These are phyloP conservation scores for Garcia nutans DNA, from an alignment of 345 rosid species.

Conservation along the genomic window DNA sequence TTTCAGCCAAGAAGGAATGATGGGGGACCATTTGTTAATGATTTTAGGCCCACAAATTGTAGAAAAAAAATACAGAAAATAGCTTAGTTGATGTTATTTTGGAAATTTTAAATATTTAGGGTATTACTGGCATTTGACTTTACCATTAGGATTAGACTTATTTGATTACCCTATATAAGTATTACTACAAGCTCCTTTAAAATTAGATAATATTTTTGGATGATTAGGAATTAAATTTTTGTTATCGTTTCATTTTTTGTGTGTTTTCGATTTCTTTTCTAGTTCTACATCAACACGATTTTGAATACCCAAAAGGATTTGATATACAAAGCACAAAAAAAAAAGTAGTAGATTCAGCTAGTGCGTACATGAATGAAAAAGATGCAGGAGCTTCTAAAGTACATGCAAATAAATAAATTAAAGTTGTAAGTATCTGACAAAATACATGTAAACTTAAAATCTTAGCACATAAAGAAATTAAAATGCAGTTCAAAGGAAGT, in stretches of 20 bases:
- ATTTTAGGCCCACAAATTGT: not conserved
- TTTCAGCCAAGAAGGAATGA: not conserved
- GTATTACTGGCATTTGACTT: no score
- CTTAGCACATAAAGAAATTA: slow-evolving; percentile 10
- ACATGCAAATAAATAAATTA: slow-evolving; percentile 7
- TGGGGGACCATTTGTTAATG: not conserved
- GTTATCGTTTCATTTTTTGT: no score
- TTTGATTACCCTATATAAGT: no score
- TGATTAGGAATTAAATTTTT: no score
- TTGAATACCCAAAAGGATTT: slow-evolving; percentile 1
- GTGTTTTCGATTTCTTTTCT: no score
- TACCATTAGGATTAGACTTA: no score
- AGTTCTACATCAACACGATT: not conserved
- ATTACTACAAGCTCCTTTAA: no score
- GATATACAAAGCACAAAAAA: not conserved
- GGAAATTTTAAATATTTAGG: no score
- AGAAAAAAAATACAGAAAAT: not conserved
- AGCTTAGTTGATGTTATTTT: no score
- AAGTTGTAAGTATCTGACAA: slow-evolving; percentile 3
- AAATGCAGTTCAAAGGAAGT: not conserved
- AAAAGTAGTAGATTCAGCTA: not conserved
- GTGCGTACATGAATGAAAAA: not conserved
- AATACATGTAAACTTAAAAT: slow-evolving; percentile 7
- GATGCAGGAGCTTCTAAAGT: not conserved
- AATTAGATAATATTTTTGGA: no score